A percentile compares a stretch with the other conserved stretches of the same genome.
These are phyloP conservation scores for Lasiodiplodia theobromae DNA, from an alignment of 2,329 filamentous ascomycete species.

Conservation along the genomic window DNA sequence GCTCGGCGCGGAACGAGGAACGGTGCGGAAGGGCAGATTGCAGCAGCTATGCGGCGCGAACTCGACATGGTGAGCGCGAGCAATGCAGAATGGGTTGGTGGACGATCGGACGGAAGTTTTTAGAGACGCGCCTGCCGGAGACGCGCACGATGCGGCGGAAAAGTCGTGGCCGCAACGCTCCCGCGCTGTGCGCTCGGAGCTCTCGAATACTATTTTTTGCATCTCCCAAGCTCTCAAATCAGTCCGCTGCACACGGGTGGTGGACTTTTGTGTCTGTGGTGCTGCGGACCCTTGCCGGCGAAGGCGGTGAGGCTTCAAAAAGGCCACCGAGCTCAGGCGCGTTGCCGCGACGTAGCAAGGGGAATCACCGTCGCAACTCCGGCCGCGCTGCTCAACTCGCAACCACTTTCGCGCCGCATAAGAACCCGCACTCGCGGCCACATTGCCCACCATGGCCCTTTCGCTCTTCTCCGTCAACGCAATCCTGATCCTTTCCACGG, in stretches of 20 bases:
- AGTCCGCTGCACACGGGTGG: neutral
- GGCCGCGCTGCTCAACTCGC: slow-evolving; percentile 15
- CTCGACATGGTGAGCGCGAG: slow-evolving; percentile 6
- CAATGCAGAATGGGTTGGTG: neutral
- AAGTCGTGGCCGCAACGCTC: neutral
- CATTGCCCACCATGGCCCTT: slow-evolving; percentile 48
- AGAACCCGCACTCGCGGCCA: slow-evolving; percentile 6
- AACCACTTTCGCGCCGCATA: slow-evolving; percentile 14
- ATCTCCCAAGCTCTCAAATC: neutral
- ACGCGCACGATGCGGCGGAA: neutral
- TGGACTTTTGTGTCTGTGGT: neutral
- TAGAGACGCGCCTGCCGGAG: slow-evolving; percentile 7
- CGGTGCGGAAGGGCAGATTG: slow-evolving; percentile 45
- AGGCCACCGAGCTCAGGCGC: slow-evolving; percentile 28
- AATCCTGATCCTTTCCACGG: slow-evolving; percentile 62
- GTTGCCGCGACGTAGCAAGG: slow-evolving; percentile 10
- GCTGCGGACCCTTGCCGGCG: slow-evolving; percentile 4
- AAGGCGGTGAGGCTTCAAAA: slow-evolving; percentile 29
- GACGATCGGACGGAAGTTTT: slow-evolving; percentile 8
- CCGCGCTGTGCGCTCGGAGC: neutral
- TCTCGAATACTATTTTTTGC: neutral
- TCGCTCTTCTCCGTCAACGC: slow-evolving; percentile 63
- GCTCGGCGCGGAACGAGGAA: slow-evolving; percentile 41
- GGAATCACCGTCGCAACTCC: slow-evolving; percentile 22
- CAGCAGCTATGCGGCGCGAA: slow-evolving; percentile 35